Evolutionary conservation across 2,329 filamentous ascomycete genomes (phyloP).

Genomic region (Didymella arachidicola): DNA sequence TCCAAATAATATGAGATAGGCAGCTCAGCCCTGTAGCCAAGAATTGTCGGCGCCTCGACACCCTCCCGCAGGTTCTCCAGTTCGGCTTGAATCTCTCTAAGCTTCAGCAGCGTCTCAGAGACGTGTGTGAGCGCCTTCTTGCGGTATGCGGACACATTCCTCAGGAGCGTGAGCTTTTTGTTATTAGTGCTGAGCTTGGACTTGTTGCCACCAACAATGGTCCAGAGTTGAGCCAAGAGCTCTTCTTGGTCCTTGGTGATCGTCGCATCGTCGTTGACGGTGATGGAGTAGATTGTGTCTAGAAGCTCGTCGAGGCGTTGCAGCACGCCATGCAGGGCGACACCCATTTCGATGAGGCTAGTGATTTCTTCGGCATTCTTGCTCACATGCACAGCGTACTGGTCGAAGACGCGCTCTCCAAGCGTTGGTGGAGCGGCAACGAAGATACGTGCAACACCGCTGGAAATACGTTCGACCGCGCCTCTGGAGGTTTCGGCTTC

Average conservation of each 20-base stretch:
- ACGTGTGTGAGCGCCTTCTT: constrained; percentile 72
- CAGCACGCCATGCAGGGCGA: constrained; percentile 71
- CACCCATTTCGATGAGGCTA: constrained; percentile 72
- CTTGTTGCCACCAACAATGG: constrained; percentile 74
- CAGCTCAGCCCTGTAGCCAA: constrained; percentile 62
- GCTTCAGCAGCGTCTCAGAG: constrained; percentile 72
- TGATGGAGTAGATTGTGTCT: constrained; percentile 72
- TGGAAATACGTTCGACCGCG: constrained; percentile 53
- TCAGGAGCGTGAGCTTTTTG: constrained; percentile 69
- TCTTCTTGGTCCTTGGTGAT: constrained; percentile 68
- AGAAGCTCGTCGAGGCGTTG: constrained; percentile 74
- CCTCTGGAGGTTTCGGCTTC: constrained; percentile 52
- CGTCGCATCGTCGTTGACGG: constrained; percentile 67
- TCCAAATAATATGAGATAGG: constrained; percentile 78
- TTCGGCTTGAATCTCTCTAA: constrained; percentile 75
- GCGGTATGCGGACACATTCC: constrained; percentile 71
- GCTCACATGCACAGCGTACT: constrained; percentile 76
- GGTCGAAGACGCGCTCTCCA: constrained; percentile 68
- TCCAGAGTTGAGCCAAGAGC: constrained; percentile 75
- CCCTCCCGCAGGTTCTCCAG: constrained; percentile 75
- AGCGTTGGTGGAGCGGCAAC: constrained; percentile 38
- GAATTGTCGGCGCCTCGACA: constrained; percentile 70
- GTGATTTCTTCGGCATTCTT: constrained; percentile 74
- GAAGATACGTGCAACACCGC: constrained; percentile 66
- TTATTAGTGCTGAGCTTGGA: constrained; percentile 67